Evolutionary conservation across 495 filamentous ascomycete genomes (phyloP), one percentile per base, ranked within the genome.

Genomic region (Clohesyomyces aquaticus): DNA sequence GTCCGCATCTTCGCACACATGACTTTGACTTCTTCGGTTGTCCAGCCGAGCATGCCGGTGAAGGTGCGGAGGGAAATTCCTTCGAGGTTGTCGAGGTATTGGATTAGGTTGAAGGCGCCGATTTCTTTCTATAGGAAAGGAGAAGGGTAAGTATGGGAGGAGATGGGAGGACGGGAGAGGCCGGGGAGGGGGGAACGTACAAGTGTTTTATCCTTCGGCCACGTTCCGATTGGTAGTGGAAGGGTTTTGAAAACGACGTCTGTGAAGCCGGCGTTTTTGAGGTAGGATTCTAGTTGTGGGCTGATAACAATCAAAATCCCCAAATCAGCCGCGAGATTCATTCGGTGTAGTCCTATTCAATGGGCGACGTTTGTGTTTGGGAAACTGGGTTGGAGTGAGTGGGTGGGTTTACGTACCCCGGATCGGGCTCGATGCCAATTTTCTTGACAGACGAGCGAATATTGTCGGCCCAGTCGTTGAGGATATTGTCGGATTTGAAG

Each of bases 21-120:
- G 9, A 77, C 77, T 62, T 86, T 79, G 22, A 83, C 79, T 67
- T 87, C 76, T 21, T 77, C 77, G 26, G 57, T 74, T 14, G 55
- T 78, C 79, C 82, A 84, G 1, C 82, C 81, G 14, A 84, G 75
- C n/a, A 80, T 75, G 18, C 79, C 78, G 0, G 82, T 85, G 62
- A 87, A 85, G 3, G 78, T 66, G 4, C 67, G 67, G 41, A 80
- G 69, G 21, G 71, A 71, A 55, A 81, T 73, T 12, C 68, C 79
- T 58, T 82, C 75, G 23, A 81, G 61, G 27, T 76, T 78, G 43
- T 79, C 77, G 55, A 79, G 73, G 23, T 72, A 72, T 19, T 75
- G 69, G 50, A 68, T 59, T 0, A 66, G 28, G 63, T 71, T 59
- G 56, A 71, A 60, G 28, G 63, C 61, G 47, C 69, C 69, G 46